Base-by-base conservation (phyloP, 257 asterid genomes). In the Nicotiana tabacum region DNA sequence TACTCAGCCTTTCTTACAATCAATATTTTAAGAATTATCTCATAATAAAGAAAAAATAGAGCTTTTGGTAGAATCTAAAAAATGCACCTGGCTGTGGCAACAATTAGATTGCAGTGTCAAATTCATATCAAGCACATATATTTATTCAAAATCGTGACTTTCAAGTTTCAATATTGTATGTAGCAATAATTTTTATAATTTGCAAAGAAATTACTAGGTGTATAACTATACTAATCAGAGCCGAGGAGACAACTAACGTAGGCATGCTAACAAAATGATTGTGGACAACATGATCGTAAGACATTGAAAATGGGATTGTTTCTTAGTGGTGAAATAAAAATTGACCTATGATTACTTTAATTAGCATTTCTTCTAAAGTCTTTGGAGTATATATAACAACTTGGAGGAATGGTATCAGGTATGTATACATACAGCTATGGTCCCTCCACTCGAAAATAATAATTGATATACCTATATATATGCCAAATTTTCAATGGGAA, bases 241-340 rank as follows among this genome's bases (percentile, higher is more conserved):
- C 2, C 9, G 7, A 24, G 62, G 62, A 74, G 39, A 27, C 43
- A 74, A 74, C 24, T 15, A 74, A 12, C 27, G 7, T 27, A 74
- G 62, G 27, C 80, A 74, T 74, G 80, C 64, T 74, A 10, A 48
- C 56, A 51, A 74, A 74, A 74, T 74, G 80, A 74, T 74, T 74
- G 80, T 74, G 64, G 80, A 51, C 64, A 74, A 7, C 80, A 74
- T 74, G 80, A 74, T 74, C 64, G 27, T 8, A 74, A 74, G 80
- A 74, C 80, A 74, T 51, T 51, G 61, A 15, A 72, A 43, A 72
- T 72, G 11, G 21, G 24, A 46, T 24, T 72, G 60, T 21, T 72
- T 72, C 61, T 10, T 11, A 39, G 43, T 21, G n/a, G 18, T 11
- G 35, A 70, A 30, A 13, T 24, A 48, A 18, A 74, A 51, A 15